These are phyloP conservation scores for Stipa capillata DNA, from an alignment of 176 grass and related monocot species.

Conservation along the genomic window DNA sequence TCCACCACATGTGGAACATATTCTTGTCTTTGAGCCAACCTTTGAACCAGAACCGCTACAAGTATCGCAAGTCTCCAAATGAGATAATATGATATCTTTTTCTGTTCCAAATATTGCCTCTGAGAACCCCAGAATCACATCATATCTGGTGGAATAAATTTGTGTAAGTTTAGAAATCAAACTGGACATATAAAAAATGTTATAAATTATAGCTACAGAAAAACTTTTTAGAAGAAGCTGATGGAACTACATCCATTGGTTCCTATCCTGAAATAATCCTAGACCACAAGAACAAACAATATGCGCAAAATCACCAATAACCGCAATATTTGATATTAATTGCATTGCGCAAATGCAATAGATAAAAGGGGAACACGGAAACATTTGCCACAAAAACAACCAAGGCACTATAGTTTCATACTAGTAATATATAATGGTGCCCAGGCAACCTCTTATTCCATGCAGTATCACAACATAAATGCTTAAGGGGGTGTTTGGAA, in stretches of 20 bases:
- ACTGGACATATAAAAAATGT: constrained; percentile 5
- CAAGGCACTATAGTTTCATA: not conserved
- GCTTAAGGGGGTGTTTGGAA: no score
- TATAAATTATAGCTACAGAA: not conserved
- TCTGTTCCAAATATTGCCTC: constrained; percentile 95
- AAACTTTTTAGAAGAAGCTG: not conserved
- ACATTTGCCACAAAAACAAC: not conserved
- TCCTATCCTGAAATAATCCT: not conserved
- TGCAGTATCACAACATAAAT: not conserved
- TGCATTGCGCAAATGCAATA: not conserved
- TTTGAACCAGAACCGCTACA: constrained; percentile 89
- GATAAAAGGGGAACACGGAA: not conserved
- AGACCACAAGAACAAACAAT: not conserved
- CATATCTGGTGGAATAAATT: constrained; percentile 58
- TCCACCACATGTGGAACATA: constrained; percentile 92
- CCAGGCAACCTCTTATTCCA: not conserved
- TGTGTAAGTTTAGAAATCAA: constrained; percentile 24
- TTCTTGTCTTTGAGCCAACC: constrained; percentile 76
- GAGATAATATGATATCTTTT: constrained; percentile 92
- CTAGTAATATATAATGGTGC: not conserved
- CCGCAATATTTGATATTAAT: not conserved
- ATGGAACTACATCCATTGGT: not conserved
- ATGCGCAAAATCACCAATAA: not conserved
- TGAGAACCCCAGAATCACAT: constrained; percentile 82
- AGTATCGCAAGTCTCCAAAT: constrained; percentile 90